Evolutionary conservation across 495 filamentous ascomycete species (phyloP), one percentile per base, ranked within the genome.

Genomic region (Penicillium antarcticum): DNA sequence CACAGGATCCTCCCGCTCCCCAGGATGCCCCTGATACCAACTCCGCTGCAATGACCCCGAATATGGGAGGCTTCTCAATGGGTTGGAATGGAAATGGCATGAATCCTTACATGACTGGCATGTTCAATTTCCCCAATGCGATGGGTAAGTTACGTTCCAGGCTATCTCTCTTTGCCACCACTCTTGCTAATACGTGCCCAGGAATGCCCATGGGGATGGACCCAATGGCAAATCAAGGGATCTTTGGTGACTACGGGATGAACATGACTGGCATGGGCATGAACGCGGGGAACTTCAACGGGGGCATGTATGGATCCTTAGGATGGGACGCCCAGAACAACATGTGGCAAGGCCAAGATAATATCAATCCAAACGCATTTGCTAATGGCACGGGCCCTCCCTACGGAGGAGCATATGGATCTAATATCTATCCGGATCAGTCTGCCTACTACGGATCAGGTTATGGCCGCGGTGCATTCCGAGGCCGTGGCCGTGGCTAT

Each of bases 201-300:
- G 87, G 80, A 59, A 90, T 90, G 85, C 75, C 83, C 63, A 89
- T 92, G 85, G 75, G 74, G 65, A 91, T 96, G 87, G 88, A 91
- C 77, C 88, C 87, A 60, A 92, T 92, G 87, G 77, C 90, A 82
- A 75, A 74, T 70, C 88, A 94, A 71, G 85, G 82, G 68, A 92
- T 95, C 87, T 89, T 88, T 80, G 86, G 87, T 70, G 88, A 87
- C 51, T 92, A 85, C 73, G 85, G 85, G 76, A 91, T 91, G 87
- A 88, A 86, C 80, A 92, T 92, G 87, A 86, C 85, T 82, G 86
- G 86, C 77, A 91, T 91, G 88, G 88, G 86, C 70, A 91, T 94
- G 88, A 85, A 85, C 61, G 85, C 86, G 82, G 87, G 85, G 73
- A 88, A 85, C 58, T 92, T 83, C 79, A 82, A 85, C 71, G 79